phyloP scores from a whole-genome alignment of 306 rosid genomes.

The Castanea sativa region DNA sequence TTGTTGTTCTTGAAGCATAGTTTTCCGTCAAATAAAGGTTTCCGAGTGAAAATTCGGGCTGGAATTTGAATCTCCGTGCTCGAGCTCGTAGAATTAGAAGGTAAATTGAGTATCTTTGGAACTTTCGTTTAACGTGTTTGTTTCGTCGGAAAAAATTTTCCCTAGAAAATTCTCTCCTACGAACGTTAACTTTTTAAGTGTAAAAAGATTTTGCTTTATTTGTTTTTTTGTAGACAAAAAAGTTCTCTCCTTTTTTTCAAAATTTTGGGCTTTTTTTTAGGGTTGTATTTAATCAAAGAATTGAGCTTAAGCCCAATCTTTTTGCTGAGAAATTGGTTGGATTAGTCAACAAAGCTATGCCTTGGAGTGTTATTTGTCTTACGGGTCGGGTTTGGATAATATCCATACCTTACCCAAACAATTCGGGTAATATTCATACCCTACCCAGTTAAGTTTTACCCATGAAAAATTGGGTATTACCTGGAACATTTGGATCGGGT shows the following conservation, averaged over 20 bases:
- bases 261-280: not conserved
- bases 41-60: not conserved
- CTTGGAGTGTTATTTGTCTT: not conserved
- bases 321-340: not conserved
- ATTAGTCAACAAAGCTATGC: not conserved
- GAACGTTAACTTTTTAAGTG: not conserved
- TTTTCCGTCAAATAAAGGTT: not conserved
- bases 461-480: no score
- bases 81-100: not conserved
- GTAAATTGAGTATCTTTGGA: not conserved
- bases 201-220: not conserved
- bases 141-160: not conserved
- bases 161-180: not conserved
- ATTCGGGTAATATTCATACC: no score
- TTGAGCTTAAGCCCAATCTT: not conserved
- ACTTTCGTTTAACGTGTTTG: not conserved
- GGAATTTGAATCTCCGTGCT: not conserved
- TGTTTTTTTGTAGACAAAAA: no score
- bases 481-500: no score
- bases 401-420: no score
- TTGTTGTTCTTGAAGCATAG: not conserved
- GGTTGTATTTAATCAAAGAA: not conserved
- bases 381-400: no score
- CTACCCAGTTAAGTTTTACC: no score
- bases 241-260: not conserved